Evolutionary conservation across 768 basidiomycete genomes (phyloP), one percentile per base, ranked within the genome.

Genomic region (Hortiboletus flavorubellus): DNA sequence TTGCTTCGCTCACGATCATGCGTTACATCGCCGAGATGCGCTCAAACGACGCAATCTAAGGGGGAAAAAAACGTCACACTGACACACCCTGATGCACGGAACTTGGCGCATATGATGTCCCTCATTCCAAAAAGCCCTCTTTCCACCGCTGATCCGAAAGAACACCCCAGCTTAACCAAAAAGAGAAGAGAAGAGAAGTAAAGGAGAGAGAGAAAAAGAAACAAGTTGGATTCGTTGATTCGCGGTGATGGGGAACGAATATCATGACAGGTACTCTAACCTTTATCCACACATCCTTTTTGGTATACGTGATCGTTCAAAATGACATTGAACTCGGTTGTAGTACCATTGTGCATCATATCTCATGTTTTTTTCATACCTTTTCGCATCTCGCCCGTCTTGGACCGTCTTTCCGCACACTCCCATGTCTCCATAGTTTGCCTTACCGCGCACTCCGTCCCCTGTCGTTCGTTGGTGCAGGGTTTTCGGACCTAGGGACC

Each of bases 1-100:
- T 86, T 7, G 78, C 82, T 9, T 80, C 82, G 23, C 69, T 84
- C 62, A 79, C 76, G 31, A 83, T 86, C 65, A 85, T 86, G 84
- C 80, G 84, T 4, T 78, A 84, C 62, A 82, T 85, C 46, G 78
- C 77, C 14, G 76, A 80, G 60, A 79, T 56, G 76, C 78, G 53
- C 71, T 82, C 52, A 78, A 56, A 54, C 26, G 10, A 33, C 45
- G 38, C 40, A 21, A 34, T 37, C 40, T 21, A 21, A 15, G 45
- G 49, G 30, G 41, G 35, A 45, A 23, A 45, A 43, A 49, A 49
- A 31, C 0, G 33, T 23, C 45, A 40, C 1, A 5, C 14, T 40
- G 51, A 49, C 37, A 16, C 40, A 26, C 9, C 16, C 21, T 15
- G 11, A 12, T 21, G 30, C 37, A 5, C 44, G 9, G 37, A 46